These are phyloP conservation scores for Arthrobotrys musiformis DNA, from an alignment of 2,329 filamentous ascomycete genomes.

Conservation along the genomic window DNA sequence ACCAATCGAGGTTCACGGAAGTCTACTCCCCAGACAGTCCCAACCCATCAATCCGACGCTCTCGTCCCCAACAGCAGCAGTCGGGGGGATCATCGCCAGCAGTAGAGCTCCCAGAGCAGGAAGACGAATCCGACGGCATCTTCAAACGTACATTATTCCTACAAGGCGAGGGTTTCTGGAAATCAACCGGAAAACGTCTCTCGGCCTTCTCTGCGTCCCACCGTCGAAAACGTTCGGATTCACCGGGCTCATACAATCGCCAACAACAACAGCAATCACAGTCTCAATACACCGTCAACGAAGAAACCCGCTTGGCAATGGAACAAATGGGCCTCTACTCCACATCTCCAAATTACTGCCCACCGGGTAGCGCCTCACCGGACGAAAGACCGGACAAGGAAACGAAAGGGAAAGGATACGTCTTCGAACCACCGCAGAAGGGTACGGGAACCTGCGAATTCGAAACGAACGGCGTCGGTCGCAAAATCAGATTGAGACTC, in stretches of 20 bases:
- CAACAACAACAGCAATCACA: neutral
- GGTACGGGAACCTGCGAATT: slow-evolving; percentile 49
- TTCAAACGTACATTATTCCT: slow-evolving; percentile 48
- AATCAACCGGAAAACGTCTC: slow-evolving; percentile 47
- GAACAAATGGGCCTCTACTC: slow-evolving; percentile 49
- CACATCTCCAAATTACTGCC: neutral
- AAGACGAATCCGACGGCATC: slow-evolving; percentile 39
- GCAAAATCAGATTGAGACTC: slow-evolving; percentile 41
- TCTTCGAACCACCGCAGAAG: slow-evolving; percentile 37
- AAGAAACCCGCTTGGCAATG: slow-evolving; percentile 47
- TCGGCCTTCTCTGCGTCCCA: slow-evolving; percentile 31
- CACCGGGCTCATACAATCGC: neutral
- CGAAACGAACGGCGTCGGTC: slow-evolving; percentile 45
- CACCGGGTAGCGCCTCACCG: neutral
- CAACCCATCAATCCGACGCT: slow-evolving; percentile 2
- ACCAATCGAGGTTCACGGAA: slow-evolving; percentile 49
- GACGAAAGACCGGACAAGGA: slow-evolving; percentile 15
- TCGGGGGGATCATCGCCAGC: neutral
- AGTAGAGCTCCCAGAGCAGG: neutral
- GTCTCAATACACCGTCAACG: slow-evolving; percentile 26
- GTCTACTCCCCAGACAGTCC: slow-evolving; percentile 54
- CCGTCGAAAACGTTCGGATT: slow-evolving; percentile 35
- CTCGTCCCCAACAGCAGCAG: neutral
- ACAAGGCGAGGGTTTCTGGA: slow-evolving; percentile 54
- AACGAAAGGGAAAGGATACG: slow-evolving; percentile 52